Evolutionary conservation across 257 asterid genomes (phyloP).

Genomic region (Solanum ossicruentum): DNA sequence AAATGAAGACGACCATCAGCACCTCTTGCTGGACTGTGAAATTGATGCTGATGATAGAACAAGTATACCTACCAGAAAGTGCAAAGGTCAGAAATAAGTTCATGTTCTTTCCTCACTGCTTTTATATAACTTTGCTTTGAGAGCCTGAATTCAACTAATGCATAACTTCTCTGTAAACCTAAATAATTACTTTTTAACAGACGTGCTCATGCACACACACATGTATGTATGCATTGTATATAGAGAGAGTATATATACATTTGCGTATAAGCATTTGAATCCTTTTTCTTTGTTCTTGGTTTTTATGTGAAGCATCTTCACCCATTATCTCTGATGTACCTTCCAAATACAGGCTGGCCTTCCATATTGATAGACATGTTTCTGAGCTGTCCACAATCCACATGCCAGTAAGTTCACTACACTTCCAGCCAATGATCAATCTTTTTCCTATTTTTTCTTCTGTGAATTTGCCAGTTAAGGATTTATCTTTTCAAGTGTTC

Average conservation of each 20-base stretch:
- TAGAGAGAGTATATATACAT: neutral
- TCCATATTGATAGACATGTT: neutral
- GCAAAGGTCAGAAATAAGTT: neutral
- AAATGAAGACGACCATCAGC: neutral
- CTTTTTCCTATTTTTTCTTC: neutral
- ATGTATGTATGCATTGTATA: neutral
- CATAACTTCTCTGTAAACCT: neutral
- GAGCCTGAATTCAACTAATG: neutral
- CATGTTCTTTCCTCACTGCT: neutral
- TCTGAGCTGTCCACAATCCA: neutral
- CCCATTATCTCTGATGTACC: neutral
- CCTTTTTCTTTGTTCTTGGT: neutral
- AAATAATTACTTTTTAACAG: neutral
- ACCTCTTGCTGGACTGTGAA: neutral
- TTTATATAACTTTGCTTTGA: neutral
- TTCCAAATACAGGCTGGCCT: neutral
- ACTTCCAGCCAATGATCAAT: neutral
- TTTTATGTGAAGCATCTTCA: neutral
- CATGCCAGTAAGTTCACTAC: neutral
- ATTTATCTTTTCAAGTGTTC: neutral
- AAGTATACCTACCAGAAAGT: neutral
- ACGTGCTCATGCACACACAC: neutral
- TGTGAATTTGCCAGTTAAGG: neutral
- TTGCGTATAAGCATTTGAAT: neutral
- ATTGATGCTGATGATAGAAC: neutral